Evolutionary conservation across 345 rosid genomes (phyloP), one percentile per base, ranked within the genome.

Genomic region (Syzygium aqueum): DNA sequence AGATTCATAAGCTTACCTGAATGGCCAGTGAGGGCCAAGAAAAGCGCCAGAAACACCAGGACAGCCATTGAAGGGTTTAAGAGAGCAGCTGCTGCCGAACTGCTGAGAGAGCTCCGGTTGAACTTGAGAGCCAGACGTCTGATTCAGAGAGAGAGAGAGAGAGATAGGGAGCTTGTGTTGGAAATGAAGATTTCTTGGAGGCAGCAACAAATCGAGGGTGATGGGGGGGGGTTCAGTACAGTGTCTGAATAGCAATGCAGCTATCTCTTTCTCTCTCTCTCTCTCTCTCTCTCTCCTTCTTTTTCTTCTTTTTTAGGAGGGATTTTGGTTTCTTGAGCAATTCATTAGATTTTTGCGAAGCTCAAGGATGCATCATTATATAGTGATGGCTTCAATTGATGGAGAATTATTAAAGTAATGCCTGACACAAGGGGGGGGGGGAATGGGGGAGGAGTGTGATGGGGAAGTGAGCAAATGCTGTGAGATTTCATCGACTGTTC

Each of bases 1-100:
- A 33, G 63, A 33, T 28, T 52, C 33, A 77, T 37, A 85, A 50
- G 63, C 51, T 53, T 93, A 96, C 99, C 91, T 92, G 98, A 93
- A 89, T 91, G 92, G 77, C 93, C 95, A 83, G 91, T 53, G 88
- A 95, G 85, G 90, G 95, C 92, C 87, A 91, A 84, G 89, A 96
- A 86, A 85, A 97, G 92, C 90, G 92, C 87, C 80, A 95, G 84
- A 86, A 80, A 89, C 78, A 92, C 80, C 51, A 93, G 86, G 85
- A 87, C 83, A 85, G 94, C 92, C 99, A 97, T 97, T 2, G 87
- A 43, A 43, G 52, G 43, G 56, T 83, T 30, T 25, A 1, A 67
- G 49, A 73, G 80, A 73, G 49, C 46, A 33, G 80, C 11, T 19
- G 46, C 46, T 33, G 80, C 43, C 8, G 46, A 67, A 67, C 80